Evolutionary conservation across 495 filamentous ascomycete species (phyloP).

Genomic region (Xylaria grammica): DNA sequence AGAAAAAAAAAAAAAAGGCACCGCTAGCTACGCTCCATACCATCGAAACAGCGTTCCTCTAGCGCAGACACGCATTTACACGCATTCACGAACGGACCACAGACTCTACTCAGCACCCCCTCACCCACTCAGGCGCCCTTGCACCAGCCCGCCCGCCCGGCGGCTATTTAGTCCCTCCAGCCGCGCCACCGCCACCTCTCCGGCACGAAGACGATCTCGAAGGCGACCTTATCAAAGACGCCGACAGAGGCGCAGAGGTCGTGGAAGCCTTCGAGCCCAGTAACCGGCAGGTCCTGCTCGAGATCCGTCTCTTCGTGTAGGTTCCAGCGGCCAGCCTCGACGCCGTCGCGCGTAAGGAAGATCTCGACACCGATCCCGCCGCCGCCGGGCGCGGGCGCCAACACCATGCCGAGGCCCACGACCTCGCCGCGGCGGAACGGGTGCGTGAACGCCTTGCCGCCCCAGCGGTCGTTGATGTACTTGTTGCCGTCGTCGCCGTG

Average conservation of each 20-base stretch:
- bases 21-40: no score
- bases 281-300: slow-evolving; percentile 62
- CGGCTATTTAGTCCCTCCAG: slow-evolving; percentile 18
- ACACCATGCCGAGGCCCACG: slow-evolving; percentile 69
- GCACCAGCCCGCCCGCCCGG: no score
- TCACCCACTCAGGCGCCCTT: no score
- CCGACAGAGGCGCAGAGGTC: slow-evolving; percentile 86
- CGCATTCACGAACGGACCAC: no score
- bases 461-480: slow-evolving; percentile 86
- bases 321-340: slow-evolving; percentile 71
- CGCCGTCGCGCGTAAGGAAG: slow-evolving; percentile 80
- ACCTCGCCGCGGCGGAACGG: slow-evolving; percentile 55
- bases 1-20: no score
- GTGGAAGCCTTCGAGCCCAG: slow-evolving; percentile 77
- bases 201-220: slow-evolving; percentile 71
- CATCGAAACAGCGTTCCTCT: no score
- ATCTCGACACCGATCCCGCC: slow-evolving; percentile 61
- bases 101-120: no score
- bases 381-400: slow-evolving; percentile 45
- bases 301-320: slow-evolving; percentile 83
- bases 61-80: no score
- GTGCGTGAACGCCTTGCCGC: slow-evolving; percentile 72
- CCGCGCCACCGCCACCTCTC: slow-evolving; percentile 46
- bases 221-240: slow-evolving; percentile 71
- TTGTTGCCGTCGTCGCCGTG: slow-evolving; percentile 90